Evolutionary conservation across 2,329 filamentous ascomycete species (phyloP).

Genomic region (Alternaria gansuensis): DNA sequence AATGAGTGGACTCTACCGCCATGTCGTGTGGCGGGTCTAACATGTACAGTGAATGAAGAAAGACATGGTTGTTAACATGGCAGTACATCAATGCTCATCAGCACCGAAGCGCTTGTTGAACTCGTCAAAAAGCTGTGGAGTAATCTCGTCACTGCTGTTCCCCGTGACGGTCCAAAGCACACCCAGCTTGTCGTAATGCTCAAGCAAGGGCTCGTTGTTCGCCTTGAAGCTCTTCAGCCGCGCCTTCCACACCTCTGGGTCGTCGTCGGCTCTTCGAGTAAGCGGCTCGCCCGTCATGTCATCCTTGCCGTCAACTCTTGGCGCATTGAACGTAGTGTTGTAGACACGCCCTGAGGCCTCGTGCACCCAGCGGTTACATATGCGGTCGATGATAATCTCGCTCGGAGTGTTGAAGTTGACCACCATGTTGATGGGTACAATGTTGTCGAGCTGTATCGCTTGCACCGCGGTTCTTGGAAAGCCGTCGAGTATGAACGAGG

Average conservation of each 20-base stretch:
- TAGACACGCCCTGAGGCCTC: constrained; percentile 90
- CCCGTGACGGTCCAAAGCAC: constrained; percentile 88
- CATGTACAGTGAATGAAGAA: constrained; percentile 33
- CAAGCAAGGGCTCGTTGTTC: constrained; percentile 82
- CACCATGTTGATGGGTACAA: constrained; percentile 95
- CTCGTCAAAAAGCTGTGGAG: constrained; percentile 83
- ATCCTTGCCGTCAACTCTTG: constrained; percentile 80
- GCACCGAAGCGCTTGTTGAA: constrained; percentile 77
- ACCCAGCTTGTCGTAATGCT: constrained; percentile 86
- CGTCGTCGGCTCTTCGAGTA: constrained; percentile 84
- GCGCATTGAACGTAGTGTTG: constrained; percentile 92
- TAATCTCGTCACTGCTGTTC: constrained; percentile 93
- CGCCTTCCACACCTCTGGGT: constrained; percentile 82
- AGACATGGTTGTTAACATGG: constrained; percentile 1
- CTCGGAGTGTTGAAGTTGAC: constrained; percentile 87
- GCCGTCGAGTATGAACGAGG: constrained; percentile 94
- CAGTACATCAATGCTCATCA: constrained; percentile 29
- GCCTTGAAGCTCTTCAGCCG: constrained; percentile 86
- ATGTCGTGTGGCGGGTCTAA: constrained; percentile 15
- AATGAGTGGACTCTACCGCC: constrained; percentile 15
- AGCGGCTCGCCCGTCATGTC: constrained; percentile 90
- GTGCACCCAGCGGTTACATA: constrained; percentile 93
- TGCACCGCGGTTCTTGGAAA: constrained; percentile 90
- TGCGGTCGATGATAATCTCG: constrained; percentile 86
- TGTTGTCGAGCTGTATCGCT: constrained; percentile 76